phyloP scores from a whole-genome alignment of 2,329 filamentous ascomycete species.

The Bipolaris sorokiniana region DNA sequence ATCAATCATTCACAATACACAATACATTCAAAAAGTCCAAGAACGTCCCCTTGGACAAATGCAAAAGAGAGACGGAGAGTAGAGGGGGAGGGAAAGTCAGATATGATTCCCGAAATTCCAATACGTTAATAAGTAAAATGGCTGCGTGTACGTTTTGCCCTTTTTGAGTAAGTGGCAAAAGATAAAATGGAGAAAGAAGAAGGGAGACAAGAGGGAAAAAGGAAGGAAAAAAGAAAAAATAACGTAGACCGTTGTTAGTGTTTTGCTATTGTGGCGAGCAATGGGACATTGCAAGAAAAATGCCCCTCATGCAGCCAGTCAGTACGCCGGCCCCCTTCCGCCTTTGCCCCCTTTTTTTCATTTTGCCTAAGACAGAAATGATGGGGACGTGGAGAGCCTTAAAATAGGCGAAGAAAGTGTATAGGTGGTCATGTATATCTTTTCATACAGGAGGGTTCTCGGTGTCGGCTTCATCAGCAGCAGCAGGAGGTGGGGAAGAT shows the following conservation, averaged over 20 bases:
- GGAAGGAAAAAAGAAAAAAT: not conserved
- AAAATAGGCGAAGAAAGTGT: not conserved
- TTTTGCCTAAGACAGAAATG: not conserved
- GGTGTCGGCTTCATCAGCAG: not conserved
- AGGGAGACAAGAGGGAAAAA: not conserved
- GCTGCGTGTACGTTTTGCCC: too few relatives aligned
- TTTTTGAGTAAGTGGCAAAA: too few relatives aligned
- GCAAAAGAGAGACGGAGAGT: too few relatives aligned
- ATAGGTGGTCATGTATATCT: not conserved
- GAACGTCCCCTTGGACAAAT: too few relatives aligned
- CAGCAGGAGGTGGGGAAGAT: not conserved
- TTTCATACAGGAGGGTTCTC: slow-evolving; percentile 10
- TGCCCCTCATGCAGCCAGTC: too few relatives aligned
- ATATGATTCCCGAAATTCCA: too few relatives aligned
- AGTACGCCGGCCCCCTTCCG: not conserved
- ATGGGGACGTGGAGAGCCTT: not conserved
- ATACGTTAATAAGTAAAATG: too few relatives aligned
- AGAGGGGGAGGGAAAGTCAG: too few relatives aligned
- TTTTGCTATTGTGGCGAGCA: not conserved
- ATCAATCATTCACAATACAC: too few relatives aligned
- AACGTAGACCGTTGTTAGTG: not conserved
- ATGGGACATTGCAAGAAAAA: too few relatives aligned
- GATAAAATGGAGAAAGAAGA: not conserved
- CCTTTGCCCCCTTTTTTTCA: not conserved
- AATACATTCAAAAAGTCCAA: too few relatives aligned